A percentile compares a stretch with the other conserved stretches of the same genome.
Evolutionary conservation across 805 yeast genomes (phyloP).

Genomic region (Zygotorulaspora danielsina): DNA sequence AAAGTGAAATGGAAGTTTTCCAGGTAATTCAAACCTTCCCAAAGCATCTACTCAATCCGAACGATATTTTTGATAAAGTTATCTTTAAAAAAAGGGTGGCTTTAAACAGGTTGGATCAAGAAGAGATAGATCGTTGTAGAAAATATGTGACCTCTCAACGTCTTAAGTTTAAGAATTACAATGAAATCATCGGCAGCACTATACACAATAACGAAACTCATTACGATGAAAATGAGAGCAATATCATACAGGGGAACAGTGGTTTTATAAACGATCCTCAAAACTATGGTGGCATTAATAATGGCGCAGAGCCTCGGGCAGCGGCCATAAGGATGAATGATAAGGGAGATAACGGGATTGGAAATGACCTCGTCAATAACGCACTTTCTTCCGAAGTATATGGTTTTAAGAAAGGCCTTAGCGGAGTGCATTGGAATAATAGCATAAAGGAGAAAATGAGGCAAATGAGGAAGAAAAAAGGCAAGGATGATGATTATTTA

Average conservation of each 20-base stretch:
- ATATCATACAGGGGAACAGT: neutral
- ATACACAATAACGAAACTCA: conserved; percentile 7
- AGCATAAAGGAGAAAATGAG: conserved; percentile 53
- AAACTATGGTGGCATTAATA: neutral
- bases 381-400: conserved; percentile 40
- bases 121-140: conserved; percentile 73
- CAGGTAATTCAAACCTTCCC: conserved; percentile 86
- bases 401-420: conserved; percentile 40
- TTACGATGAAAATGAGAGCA: neutral
- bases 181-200: conserved; percentile 18
- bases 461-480: conserved; percentile 36
- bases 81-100: conserved; percentile 73
- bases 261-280: neutral
- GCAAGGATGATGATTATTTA: conserved; percentile 1
- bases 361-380: conserved; percentile 31
- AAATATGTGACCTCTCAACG: conserved; percentile 70
- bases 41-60: conserved; percentile 63
- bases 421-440: conserved; percentile 62
- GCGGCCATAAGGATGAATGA: conserved; percentile 4
- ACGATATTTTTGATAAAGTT: conserved; percentile 55
- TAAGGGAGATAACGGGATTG: conserved; percentile 14
- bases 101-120: conserved; percentile 73
- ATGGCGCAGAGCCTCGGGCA: conserved; percentile 4
- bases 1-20: conserved; percentile 62
- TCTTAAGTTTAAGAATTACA: conserved; percentile 33